Conservation (phyloP, 108 stramenopile genomes). For the Conticribra weissflogii region DNA sequence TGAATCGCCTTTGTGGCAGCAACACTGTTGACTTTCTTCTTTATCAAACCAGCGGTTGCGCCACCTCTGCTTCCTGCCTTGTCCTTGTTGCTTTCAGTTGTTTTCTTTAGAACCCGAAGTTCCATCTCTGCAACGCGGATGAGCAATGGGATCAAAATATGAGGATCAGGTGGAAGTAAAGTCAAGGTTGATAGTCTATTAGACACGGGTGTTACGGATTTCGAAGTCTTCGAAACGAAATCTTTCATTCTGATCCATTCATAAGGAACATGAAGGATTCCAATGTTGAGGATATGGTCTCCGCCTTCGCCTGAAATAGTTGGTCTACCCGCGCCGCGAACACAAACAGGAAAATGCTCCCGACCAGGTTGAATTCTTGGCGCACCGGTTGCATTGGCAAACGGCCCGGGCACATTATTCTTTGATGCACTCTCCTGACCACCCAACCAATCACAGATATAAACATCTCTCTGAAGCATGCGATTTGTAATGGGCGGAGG, state of each 20-base stretch:
- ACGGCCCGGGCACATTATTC: slow-evolving; percentile 21
- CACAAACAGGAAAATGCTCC: slow-evolving; percentile 76
- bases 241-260: slow-evolving; percentile 34
- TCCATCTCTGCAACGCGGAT: slow-evolving; percentile 72
- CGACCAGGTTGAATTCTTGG: slow-evolving; percentile 34
- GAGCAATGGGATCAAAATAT: slow-evolving; percentile 75
- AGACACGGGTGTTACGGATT: slow-evolving; percentile 10
- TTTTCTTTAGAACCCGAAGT: slow-evolving; percentile 63
- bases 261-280: slow-evolving; percentile 72
- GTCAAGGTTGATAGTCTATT: slow-evolving; percentile 65
- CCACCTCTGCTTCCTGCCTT: slow-evolving; percentile 15
- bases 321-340: slow-evolving; percentile 67
- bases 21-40: slow-evolving; percentile 44
- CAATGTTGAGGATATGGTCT: slow-evolving; percentile 63
- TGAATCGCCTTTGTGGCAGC: slow-evolving; percentile 48
- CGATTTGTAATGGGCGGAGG: slow-evolving; percentile 37
- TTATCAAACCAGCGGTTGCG: slow-evolving; percentile 21
- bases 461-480: slow-evolving; percentile 75
- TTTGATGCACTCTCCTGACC: slow-evolving; percentile 43
- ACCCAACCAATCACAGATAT: slow-evolving; percentile 80
- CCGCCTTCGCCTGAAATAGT: slow-evolving; percentile 57
- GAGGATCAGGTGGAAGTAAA: slow-evolving; percentile 82
- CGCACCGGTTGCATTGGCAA: slow-evolving; percentile 28
- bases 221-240: slow-evolving; percentile 17
- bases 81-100: slow-evolving; percentile 41